Evolutionary conservation across 345 rosid species (phyloP).

Genomic region (Luvunga scandens): DNA sequence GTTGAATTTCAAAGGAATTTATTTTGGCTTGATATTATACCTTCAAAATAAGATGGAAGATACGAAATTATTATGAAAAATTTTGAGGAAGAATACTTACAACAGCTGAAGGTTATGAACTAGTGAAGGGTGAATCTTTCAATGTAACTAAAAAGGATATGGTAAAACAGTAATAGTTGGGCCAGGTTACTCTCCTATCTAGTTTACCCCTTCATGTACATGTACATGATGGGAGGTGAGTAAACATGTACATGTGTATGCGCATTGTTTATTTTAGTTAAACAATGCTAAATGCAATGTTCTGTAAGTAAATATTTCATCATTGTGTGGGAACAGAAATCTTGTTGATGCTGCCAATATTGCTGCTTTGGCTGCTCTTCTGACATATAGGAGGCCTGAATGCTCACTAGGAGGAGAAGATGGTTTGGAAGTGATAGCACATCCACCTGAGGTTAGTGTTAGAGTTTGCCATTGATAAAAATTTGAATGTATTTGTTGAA

Average conservation of each 20-base stretch:
- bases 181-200: neutral
- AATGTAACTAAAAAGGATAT: neutral
- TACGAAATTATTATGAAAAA: neutral
- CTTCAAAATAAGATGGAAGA: neutral
- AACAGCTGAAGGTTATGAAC: neutral
- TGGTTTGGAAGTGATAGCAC: constrained; percentile 72
- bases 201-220: too few species aligned
- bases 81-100: neutral
- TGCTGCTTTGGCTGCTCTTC: constrained; percentile 85
- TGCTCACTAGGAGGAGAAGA: constrained; percentile 85
- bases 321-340: constrained; percentile 45
- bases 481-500: neutral
- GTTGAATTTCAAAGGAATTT: neutral
- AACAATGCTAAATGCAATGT: constrained; percentile 8
- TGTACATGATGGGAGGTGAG: constrained; percentile 96
- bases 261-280: constrained; percentile 4
- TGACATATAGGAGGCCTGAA: constrained; percentile 85
- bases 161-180: neutral
- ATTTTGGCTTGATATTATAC: neutral
- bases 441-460: constrained; percentile 89
- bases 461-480: constrained; percentile 17
- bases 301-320: neutral
- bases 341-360: constrained; percentile 95
- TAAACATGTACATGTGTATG: neutral
- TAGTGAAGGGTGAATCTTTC: neutral